Percentiles rank a stretch among this genome's conserved stretches.
phyloP scores from a whole-genome alignment of 2,329 filamentous ascomycete genomes.

The Aspergillus tanneri region DNA sequence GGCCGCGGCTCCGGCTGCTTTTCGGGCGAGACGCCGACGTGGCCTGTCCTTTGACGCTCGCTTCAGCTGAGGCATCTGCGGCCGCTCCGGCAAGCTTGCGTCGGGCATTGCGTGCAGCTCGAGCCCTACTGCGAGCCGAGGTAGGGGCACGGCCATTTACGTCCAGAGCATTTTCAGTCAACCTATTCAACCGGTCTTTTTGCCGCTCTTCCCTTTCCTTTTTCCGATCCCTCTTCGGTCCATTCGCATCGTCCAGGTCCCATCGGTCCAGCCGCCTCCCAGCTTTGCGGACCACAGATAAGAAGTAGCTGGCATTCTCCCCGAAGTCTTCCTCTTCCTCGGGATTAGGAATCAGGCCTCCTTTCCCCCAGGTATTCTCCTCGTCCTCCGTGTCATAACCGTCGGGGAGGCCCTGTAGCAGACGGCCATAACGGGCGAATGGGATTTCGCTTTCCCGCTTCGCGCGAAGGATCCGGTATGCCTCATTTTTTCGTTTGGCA shows the following conservation, averaged over 20 bases:
- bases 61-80: constrained; percentile 23
- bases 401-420: constrained; percentile 44
- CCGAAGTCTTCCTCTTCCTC: constrained; percentile 49
- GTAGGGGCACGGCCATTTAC: constrained; percentile 20
- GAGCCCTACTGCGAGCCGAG: constrained; percentile 23
- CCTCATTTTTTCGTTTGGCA: constrained; percentile 42
- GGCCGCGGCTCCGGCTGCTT: constrained; percentile 24
- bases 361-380: constrained; percentile 43
- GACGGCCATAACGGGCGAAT: constrained; percentile 42
- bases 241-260: constrained; percentile 45
- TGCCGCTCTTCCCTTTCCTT: constrained; percentile 40
- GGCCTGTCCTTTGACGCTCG: constrained; percentile 19
- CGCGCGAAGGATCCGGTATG: constrained; percentile 38
- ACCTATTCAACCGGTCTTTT: constrained; percentile 27
- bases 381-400: constrained; percentile 51
- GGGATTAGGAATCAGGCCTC: constrained; percentile 43
- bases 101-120: constrained; percentile 29
- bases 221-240: constrained; percentile 39
- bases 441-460: constrained; percentile 42
- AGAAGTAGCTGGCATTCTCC: constrained; percentile 47
- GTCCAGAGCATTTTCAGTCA: constrained; percentile 18
- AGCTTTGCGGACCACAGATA: constrained; percentile 45
- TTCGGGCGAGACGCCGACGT: constrained; percentile 27
- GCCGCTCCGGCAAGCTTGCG: constrained; percentile 28
- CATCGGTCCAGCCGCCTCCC: constrained; percentile 46